Percentiles rank a stretch among this genome's conserved stretches.
Conservation (phyloP, 1,284 basidiomycete species). For the Tausonia pullulans region DNA sequence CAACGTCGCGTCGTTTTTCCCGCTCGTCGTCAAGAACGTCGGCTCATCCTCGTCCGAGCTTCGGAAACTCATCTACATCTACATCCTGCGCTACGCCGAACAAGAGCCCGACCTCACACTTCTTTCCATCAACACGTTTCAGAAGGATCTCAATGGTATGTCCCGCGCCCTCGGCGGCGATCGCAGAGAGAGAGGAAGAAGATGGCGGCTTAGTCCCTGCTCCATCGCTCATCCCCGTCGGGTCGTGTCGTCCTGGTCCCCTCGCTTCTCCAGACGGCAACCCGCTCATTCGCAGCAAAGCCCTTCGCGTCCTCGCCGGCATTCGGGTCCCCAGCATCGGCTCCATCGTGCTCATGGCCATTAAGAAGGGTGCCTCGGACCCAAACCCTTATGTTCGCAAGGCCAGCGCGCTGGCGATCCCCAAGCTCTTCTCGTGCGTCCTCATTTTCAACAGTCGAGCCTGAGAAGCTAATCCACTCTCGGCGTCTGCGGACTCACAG, state of each 20-base stretch:
- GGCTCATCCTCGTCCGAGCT: conserved; percentile 83
- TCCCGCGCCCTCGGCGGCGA: conserved; percentile 25
- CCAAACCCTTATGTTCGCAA: conserved; percentile 89
- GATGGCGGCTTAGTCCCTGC: background rate
- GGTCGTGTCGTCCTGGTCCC: background rate
- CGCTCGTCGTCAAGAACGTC: conserved; percentile 88
- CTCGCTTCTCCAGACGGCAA: conserved; percentile 49
- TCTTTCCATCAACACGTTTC: conserved; percentile 96
- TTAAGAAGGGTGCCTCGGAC: conserved; percentile 83
- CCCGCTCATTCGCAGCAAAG: conserved; percentile 88
- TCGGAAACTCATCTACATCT: conserved; percentile 95
- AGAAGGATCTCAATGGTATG: conserved; percentile 75
- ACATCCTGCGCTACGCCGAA: conserved; percentile 83
- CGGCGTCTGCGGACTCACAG: conserved; percentile 35
- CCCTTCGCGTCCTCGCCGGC: conserved; percentile 80
- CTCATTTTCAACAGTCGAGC: background rate
- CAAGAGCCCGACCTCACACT: conserved; percentile 88
- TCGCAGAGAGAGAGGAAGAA: background rate
- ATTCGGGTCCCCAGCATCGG: conserved; percentile 82
- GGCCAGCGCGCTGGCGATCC: conserved; percentile 76
- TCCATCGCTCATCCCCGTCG: background rate
- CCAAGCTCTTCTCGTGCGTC: conserved; percentile 69
- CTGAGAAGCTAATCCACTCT: background rate
- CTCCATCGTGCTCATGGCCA: conserved; percentile 71
- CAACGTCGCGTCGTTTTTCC: conserved; percentile 83